Percentiles rank a stretch among this genome's conserved stretches.
Conservation (phyloP, 805 yeast species). For the Saccharomycopsis babjevae region DNA sequence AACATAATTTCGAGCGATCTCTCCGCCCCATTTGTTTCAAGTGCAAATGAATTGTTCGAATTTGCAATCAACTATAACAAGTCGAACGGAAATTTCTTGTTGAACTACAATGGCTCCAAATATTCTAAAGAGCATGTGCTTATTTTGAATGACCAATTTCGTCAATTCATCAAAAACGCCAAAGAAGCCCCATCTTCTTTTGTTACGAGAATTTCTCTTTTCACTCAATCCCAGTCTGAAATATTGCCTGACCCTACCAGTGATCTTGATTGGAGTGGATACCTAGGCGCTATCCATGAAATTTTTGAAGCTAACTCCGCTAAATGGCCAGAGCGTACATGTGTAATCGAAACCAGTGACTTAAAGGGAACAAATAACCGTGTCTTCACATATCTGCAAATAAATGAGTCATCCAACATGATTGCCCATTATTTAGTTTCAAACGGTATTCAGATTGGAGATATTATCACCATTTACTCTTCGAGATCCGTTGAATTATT, state of each 20-base stretch:
- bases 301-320: conserved; percentile 84
- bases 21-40: neutral
- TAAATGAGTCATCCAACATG: conserved; percentile 84
- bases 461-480: conserved; percentile 95
- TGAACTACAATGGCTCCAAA: conserved; percentile 67
- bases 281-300: conserved; percentile 93
- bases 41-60: conserved; percentile 6
- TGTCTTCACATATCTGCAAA: conserved; percentile 74
- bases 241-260: conserved; percentile 79
- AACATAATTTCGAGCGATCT: conserved; percentile 1
- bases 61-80: conserved; percentile 9
- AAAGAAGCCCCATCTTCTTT: conserved; percentile 28
- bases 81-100: conserved; percentile 24
- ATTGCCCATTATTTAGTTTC: conserved; percentile 81
- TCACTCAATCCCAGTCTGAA: conserved; percentile 53
- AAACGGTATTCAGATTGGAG: conserved; percentile 81
- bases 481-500: conserved; percentile 94
- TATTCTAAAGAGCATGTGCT: conserved; percentile 60
- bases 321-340: conserved; percentile 72
- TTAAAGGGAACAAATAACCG: conserved; percentile 48
- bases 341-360: conserved; percentile 87
- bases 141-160: conserved; percentile 63
- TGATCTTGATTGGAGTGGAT: conserved; percentile 83
- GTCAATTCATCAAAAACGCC: conserved; percentile 37
- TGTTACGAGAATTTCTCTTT: conserved; percentile 54